Evolutionary conservation across 164 flowering plant species (phyloP).

Genomic region (Cinnamomum micranthum): DNA sequence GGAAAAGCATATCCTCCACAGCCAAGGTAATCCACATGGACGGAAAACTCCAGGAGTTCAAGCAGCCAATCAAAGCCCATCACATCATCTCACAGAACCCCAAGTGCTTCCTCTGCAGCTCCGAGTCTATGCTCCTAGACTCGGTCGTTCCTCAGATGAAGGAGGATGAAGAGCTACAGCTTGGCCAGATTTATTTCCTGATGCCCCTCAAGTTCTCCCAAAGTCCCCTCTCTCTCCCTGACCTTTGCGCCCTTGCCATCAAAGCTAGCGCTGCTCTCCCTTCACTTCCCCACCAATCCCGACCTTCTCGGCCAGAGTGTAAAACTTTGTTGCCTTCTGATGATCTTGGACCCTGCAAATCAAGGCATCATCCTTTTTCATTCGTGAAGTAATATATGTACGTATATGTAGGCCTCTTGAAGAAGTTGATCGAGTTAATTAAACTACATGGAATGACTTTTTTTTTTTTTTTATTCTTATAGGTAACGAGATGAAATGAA

Average conservation of each 20-base stretch:
- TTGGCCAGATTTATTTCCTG: conserved; percentile 58
- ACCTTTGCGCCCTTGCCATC: conserved; percentile 51
- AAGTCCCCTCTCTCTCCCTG: conserved; percentile 38
- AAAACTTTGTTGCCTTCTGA: not conserved
- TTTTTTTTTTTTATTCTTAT: too few relatives aligned
- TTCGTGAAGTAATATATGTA: too few relatives aligned
- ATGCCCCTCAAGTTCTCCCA: conserved; percentile 37
- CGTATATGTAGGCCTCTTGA: too few relatives aligned
- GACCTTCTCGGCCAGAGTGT: not conserved
- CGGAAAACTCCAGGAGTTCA: conserved; percentile 48
- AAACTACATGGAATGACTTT: too few relatives aligned
- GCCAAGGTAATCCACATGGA: conserved; percentile 42
- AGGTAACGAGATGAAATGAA: too few relatives aligned
- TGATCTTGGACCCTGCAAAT: not conserved
- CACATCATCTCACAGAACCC: conserved; percentile 40
- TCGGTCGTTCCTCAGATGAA: conserved; percentile 28
- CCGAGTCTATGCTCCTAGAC: conserved; percentile 46
- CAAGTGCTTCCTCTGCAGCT: conserved; percentile 47
- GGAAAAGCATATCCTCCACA: conserved; percentile 1
- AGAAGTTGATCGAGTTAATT: too few relatives aligned
- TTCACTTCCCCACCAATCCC: too few relatives aligned
- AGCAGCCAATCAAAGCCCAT: conserved; percentile 30
- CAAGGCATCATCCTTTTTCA: not conserved
- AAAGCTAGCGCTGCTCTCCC: conserved; percentile 43
- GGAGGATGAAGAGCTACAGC: conserved; percentile 36